Evolutionary conservation across 140 eudicot species (phyloP), one percentile per base, ranked within the genome.

Genomic region (Bidens hawaiensis): DNA sequence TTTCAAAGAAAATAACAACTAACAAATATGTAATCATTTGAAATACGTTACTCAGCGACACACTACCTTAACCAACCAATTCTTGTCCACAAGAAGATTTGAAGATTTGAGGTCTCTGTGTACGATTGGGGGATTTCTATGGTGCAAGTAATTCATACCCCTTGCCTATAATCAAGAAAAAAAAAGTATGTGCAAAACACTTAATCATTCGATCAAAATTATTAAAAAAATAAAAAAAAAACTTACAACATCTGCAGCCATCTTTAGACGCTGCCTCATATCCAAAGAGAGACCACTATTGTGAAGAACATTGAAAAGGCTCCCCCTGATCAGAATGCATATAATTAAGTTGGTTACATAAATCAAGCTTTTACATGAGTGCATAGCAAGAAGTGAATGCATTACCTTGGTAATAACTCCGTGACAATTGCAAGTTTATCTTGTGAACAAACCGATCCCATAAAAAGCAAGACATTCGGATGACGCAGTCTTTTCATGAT

Each of bases 121-220:
- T 49, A 90, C 81, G 1, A 90, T 87, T 7, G 96, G 97, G 2
- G 97, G 97, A 63, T 82, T 87, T 75, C 97, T 71, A 24, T 78
- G 90, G 75, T 90, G 97, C 75, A 90, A 78, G 79, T 87, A 90
- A 74, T 90, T 90, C 97, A 90, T 90, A 16, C 97, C 97, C 76
- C 89, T 87, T 36, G 96, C 96, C 97, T 90, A 76, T 31, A 64
- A 50, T 61, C 36, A 31, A 65, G 18, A 67, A 23, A 68, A 34
- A n/a, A 60, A 30, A 12, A 26, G 13, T 68, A 6, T 14, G 43
- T 25, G 19, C 45, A n/a, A 17, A 25, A 67, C 23, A 48, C 16
- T 50, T 5, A 2, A 3, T n/a, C 3, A 18, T 47, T 43, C 19
- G 47, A 46, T n/a, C n/a, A n/a, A n/a, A n/a, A n/a, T n/a, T n/a